These are phyloP conservation scores for Ophiosphaerella narmari DNA, from an alignment of 2,329 filamentous ascomycete genomes.

Conservation along the genomic window DNA sequence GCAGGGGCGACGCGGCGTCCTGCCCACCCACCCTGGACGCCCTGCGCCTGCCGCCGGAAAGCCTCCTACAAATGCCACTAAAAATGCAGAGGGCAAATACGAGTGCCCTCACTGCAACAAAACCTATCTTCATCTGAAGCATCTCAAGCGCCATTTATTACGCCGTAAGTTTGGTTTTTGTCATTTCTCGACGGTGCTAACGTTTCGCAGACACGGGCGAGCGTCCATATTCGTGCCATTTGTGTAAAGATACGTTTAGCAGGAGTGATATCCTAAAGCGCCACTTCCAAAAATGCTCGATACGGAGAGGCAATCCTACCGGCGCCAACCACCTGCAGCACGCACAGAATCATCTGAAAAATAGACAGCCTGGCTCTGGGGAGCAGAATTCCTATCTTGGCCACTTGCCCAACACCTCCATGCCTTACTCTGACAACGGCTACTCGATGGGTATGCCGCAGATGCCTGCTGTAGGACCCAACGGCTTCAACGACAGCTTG, in stretches of 20 bases:
- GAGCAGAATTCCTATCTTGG: conserved; percentile 45
- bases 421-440: conserved; percentile 38
- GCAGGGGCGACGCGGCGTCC: conserved; percentile 86
- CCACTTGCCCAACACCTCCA: conserved; percentile 39
- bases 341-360: conserved; percentile 83
- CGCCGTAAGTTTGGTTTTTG: conserved; percentile 73
- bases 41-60: conserved; percentile 80
- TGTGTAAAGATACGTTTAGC: conserved; percentile 97
- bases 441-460: conserved; percentile 43
- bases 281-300: conserved; percentile 98
- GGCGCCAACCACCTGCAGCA: conserved; percentile 94
- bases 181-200: conserved; percentile 37
- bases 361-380: conserved; percentile 36
- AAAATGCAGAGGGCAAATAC: conserved; percentile 97
- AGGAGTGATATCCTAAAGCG: conserved; percentile 98
- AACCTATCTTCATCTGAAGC: conserved; percentile 96
- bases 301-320: conserved; percentile 92
- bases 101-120: conserved; percentile 98
- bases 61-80: conserved; percentile 83
- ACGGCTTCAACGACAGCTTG: conserved; percentile 44
- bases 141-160: conserved; percentile 92
- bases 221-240: conserved; percentile 95
- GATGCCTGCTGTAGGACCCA: conserved; percentile 38
- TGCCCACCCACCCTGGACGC: conserved; percentile 87
- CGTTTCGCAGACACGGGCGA: conserved; percentile 81